These are phyloP conservation scores for Fusarium paranaense DNA, from an alignment of 2,329 filamentous ascomycete species.

Conservation along the genomic window DNA sequence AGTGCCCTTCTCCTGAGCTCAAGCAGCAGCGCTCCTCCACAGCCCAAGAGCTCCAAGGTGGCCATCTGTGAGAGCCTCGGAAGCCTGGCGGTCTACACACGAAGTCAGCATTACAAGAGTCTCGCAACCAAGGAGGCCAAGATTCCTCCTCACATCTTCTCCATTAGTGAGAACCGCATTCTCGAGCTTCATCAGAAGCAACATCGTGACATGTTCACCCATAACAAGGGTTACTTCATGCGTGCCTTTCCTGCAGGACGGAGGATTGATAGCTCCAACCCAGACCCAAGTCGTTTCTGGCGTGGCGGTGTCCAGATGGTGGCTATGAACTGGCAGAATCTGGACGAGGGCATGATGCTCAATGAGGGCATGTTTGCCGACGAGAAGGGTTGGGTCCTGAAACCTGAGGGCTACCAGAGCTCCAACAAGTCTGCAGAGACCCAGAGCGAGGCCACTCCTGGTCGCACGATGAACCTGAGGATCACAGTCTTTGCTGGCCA, in stretches of 20 bases:
- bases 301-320: constrained; percentile 96
- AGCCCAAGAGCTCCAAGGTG: constrained; percentile 58
- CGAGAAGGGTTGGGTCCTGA: constrained; percentile 85
- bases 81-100: constrained; percentile 84
- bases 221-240: constrained; percentile 91
- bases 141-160: constrained; percentile 80
- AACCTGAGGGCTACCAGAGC: constrained; percentile 79
- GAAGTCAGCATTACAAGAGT: constrained; percentile 82
- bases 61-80: constrained; percentile 78
- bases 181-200: constrained; percentile 67
- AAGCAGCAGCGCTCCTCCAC: constrained; percentile 16
- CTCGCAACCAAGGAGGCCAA: constrained; percentile 74
- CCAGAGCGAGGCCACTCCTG: constrained; percentile 59
- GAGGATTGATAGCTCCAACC: constrained; percentile 90
- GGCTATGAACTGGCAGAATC: constrained; percentile 96
- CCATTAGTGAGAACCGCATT: constrained; percentile 86
- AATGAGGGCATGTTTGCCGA: constrained; percentile 98
- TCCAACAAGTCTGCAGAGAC: constrained; percentile 53
- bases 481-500: constrained; percentile 84
- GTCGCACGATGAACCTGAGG: constrained; percentile 71
- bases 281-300: constrained; percentile 93
- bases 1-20: constrained; percentile 22
- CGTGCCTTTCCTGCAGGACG: constrained; percentile 87
- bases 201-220: constrained; percentile 81
- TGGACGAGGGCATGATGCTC: constrained; percentile 94